Conservation (phyloP, 139 green algal genomes). For the Coelastrella sp. region DNA sequence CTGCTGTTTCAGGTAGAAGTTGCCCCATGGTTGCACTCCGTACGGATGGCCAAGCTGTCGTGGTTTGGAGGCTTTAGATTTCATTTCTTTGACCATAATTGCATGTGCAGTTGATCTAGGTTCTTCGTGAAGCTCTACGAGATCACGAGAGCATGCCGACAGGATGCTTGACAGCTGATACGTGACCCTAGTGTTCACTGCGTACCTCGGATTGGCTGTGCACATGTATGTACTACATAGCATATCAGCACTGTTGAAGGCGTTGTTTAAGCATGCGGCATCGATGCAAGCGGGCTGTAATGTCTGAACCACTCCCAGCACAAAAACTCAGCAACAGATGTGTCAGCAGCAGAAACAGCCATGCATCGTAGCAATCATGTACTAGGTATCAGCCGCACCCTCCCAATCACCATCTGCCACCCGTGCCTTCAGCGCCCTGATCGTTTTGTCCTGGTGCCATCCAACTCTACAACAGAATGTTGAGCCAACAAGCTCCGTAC, state of each 20-base stretch:
- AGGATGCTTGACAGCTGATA: neutral
- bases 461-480: neutral
- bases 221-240: too few relatives aligned
- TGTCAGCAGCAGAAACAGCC: too few relatives aligned
- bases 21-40: constrained; percentile 69
- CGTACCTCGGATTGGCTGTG: too few relatives aligned
- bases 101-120: neutral
- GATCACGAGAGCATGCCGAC: neutral
- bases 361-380: too few relatives aligned
- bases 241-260: neutral
- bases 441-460: neutral
- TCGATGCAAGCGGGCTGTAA: too few relatives aligned
- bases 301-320: neutral
- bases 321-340: neutral
- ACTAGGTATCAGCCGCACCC: too few relatives aligned
- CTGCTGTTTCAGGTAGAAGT: constrained; percentile 50
- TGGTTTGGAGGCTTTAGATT: neutral
- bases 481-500: neutral
- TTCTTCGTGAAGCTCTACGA: neutral
- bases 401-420: too few relatives aligned
- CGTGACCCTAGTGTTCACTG: too few relatives aligned
- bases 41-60: constrained; percentile 54
- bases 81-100: neutral
- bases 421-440: too few relatives aligned
- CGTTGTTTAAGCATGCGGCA: too few relatives aligned